Conservation (phyloP, 441 rosid species). For the Eutrema salsugineum region DNA sequence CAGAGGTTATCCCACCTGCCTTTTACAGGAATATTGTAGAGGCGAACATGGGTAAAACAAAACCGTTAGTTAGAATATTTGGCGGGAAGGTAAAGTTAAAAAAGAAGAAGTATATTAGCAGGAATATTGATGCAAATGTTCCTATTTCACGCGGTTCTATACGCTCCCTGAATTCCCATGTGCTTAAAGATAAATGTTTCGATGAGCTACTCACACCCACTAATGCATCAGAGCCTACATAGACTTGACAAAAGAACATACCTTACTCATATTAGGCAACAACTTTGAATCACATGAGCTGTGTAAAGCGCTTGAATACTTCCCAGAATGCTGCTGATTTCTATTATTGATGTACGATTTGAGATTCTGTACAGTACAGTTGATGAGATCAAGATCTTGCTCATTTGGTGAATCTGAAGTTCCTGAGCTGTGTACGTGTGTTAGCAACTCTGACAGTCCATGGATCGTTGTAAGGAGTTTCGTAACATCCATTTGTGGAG, state of each 20-base stretch:
- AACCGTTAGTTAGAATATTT: background rate
- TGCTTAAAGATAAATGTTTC: background rate
- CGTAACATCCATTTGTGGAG: conserved; percentile 34
- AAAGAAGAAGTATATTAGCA: background rate
- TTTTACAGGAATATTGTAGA: background rate
- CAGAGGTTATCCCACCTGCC: background rate
- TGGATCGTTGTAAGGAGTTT: conserved; percentile 41
- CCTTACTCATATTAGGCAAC: conserved; percentile 27
- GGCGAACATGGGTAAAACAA: background rate
- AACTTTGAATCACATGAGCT: conserved; percentile 14
- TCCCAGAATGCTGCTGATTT: conserved; percentile 20
- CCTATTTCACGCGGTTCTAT: background rate
- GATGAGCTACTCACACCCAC: background rate
- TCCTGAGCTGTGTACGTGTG: conserved; percentile 34
- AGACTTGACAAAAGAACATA: conserved; percentile 14
- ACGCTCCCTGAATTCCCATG: background rate
- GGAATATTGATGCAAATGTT: background rate
- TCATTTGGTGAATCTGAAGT: conserved; percentile 33
- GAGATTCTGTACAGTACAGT: conserved; percentile 40
- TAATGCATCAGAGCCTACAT: background rate
- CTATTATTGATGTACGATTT: conserved; percentile 27
- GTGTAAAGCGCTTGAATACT: conserved; percentile 6
- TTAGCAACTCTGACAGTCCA: conserved; percentile 47
- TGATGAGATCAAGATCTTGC: conserved; percentile 39
- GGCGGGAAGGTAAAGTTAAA: background rate